Conservation (phyloP, 257 asterid species). For the Solanum pinnatisectum region DNA sequence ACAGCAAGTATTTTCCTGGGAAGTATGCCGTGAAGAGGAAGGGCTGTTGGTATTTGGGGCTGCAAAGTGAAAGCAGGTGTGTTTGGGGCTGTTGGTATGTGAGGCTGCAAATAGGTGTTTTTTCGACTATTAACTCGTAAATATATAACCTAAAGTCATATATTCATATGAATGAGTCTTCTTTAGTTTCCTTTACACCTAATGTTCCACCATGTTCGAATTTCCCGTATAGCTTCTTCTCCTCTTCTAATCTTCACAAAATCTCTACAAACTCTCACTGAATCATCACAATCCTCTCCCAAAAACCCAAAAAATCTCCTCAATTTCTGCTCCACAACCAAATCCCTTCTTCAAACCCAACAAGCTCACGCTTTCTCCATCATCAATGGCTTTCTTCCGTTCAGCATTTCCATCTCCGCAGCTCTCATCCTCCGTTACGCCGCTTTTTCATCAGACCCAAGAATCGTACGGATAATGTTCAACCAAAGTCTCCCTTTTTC, state of each 20-base stretch:
- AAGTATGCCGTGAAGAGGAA: neutral
- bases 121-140: neutral
- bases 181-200: neutral
- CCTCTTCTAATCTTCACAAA: neutral
- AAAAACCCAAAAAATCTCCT: conserved; percentile 16
- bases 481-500: conserved; percentile 25
- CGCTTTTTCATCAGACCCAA: conserved; percentile 20
- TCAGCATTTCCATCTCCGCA: conserved; percentile 48
- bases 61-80: neutral
- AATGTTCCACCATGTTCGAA: conserved; percentile 27
- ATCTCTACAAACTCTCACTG: neutral
- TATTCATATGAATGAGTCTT: neutral
- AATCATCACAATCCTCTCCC: neutral
- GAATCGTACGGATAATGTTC: conserved; percentile 22
- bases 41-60: neutral
- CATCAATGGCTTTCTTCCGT: conserved; percentile 45
- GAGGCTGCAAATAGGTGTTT: neutral
- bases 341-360: conserved; percentile 38
- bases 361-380: conserved; percentile 49
- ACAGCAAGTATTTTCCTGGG: neutral
- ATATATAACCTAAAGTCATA: neutral
- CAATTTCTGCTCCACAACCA: conserved; percentile 28
- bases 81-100: neutral
- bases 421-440: conserved; percentile 69
- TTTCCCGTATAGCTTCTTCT: conserved; percentile 3